phyloP scores from a whole-genome alignment of 352 stramenopile genomes.

The Pythium aphanidermatum region DNA sequence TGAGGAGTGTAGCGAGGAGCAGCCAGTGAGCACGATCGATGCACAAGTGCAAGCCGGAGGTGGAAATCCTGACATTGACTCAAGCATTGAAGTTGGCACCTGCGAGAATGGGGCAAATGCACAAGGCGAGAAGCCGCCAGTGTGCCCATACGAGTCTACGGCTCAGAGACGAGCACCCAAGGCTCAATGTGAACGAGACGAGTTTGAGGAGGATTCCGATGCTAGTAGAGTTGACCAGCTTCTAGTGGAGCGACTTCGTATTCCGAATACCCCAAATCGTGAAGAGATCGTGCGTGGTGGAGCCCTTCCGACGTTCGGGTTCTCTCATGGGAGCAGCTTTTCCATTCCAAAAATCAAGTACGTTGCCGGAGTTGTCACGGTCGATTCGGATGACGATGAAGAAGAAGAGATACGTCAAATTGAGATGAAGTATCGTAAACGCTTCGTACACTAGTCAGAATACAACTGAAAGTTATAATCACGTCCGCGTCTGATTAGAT shows the following conservation, averaged over 20 bases:
- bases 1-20: not conserved
- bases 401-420: conserved; percentile 70
- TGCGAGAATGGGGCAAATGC: no score
- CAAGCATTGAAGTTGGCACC: no score
- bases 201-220: conserved; percentile 17
- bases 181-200: conserved; percentile 16
- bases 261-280: conserved; percentile 16
- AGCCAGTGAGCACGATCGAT: not conserved
- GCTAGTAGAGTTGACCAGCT: conserved; percentile 8
- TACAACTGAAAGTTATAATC: not conserved
- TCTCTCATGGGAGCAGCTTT: conserved; percentile 29
- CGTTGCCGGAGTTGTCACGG: conserved; percentile 26
- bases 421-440: conserved; percentile 62
- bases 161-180: not conserved
- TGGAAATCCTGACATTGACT: not conserved
- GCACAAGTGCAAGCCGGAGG: no score
- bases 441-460: conserved; percentile 7
- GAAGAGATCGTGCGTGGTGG: conserved; percentile 17
- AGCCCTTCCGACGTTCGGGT: conserved; percentile 8
- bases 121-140: no score
- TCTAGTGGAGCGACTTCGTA: conserved; percentile 7
- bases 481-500: no score
- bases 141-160: not conserved
- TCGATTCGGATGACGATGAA: conserved; percentile 72
- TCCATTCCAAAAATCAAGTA: conserved; percentile 79